phyloP scores from a whole-genome alignment of 2,329 filamentous ascomycete species.

The Ophiocordyceps australis region DNA sequence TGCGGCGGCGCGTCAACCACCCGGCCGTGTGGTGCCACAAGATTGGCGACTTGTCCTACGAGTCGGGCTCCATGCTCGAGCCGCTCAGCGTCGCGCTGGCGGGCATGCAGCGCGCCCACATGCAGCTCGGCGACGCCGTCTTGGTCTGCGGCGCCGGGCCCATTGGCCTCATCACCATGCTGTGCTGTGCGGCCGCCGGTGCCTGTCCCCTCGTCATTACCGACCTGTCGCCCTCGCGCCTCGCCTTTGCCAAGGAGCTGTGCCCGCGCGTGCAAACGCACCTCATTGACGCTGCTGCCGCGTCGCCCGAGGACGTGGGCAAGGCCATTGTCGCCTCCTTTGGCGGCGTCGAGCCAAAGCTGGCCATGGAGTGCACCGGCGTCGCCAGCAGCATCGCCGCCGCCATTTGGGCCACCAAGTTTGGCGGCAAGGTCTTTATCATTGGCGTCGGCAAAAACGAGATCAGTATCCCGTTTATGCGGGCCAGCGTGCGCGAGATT shows the following conservation, averaged over 20 bases:
- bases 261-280: constrained; percentile 66
- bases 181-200: constrained; percentile 72
- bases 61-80: constrained; percentile 81
- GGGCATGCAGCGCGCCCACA: constrained; percentile 64
- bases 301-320: constrained; percentile 53
- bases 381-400: constrained; percentile 76
- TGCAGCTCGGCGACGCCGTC: constrained; percentile 71
- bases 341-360: constrained; percentile 61
- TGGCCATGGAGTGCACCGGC: constrained; percentile 85
- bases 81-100: constrained; percentile 80
- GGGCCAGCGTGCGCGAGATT: constrained; percentile 75
- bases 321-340: constrained; percentile 48
- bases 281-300: too few relatives aligned
- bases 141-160: constrained; percentile 86
- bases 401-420: constrained; percentile 81
- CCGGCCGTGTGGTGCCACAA: constrained; percentile 92
- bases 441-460: constrained; percentile 92
- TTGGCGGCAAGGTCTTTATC: constrained; percentile 92
- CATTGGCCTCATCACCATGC: constrained; percentile 76
- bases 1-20: constrained; percentile 89
- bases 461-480: constrained; percentile 92
- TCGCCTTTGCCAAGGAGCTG: constrained; percentile 71
- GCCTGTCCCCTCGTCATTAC: constrained; percentile 86
- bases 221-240: constrained; percentile 75
- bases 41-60: constrained; percentile 80